A percentile compares a stretch with the other conserved stretches of the same genome.
These are phyloP conservation scores for Selenicereus undatus DNA, from an alignment of 148 eudicot species.

Conservation along the genomic window DNA sequence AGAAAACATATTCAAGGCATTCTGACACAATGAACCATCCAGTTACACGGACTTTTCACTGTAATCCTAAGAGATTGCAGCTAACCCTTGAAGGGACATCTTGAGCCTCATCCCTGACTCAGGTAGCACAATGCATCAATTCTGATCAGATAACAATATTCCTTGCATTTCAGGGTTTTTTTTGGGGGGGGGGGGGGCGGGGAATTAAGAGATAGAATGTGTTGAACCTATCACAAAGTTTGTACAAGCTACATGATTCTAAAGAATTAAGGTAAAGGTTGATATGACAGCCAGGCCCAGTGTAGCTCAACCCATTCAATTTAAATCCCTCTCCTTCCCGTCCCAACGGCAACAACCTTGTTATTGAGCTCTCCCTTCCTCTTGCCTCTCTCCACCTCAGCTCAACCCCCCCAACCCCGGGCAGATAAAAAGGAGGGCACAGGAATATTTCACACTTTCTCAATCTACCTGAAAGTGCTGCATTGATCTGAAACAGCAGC, in stretches of 20 bases:
- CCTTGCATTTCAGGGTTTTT: no score
- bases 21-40: background rate
- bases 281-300: constrained; percentile 21
- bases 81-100: background rate
- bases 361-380: background rate
- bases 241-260: background rate
- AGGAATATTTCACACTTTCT: background rate
- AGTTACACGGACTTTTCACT: background rate
- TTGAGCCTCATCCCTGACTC: background rate
- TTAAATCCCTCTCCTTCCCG: constrained; percentile 18
- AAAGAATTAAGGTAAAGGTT: constrained; percentile 11
- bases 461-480: background rate
- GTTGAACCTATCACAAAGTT: background rate
- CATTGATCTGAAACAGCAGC: background rate
- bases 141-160: background rate
- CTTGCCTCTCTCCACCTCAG: background rate
- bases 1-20: no score
- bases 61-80: background rate
- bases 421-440: background rate
- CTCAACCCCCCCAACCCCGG: background rate
- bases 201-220: background rate
- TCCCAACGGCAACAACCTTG: constrained; percentile 16
- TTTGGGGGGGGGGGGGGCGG: background rate
- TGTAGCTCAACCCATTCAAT: constrained; percentile 25
- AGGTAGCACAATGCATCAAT: background rate